These are phyloP conservation scores for Pestalotiopsis sp. DNA, from an alignment of 2,329 filamentous ascomycete species.

Conservation along the genomic window DNA sequence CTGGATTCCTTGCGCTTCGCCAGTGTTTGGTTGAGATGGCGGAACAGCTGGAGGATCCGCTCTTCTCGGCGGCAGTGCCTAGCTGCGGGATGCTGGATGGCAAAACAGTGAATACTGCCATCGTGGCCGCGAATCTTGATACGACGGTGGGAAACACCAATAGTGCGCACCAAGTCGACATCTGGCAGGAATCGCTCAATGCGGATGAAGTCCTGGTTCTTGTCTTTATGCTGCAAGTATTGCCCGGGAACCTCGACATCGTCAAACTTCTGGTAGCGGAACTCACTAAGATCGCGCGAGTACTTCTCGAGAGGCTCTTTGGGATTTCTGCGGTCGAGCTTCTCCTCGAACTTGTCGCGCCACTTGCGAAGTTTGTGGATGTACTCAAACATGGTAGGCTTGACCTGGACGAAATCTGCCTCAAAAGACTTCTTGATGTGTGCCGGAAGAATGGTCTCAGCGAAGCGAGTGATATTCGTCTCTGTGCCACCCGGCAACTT, in stretches of 20 bases:
- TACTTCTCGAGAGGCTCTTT: constrained; percentile 79
- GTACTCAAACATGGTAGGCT: constrained; percentile 98
- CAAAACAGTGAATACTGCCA: constrained; percentile 94
- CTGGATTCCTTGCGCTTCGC: constrained; percentile 93
- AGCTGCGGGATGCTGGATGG: constrained; percentile 92
- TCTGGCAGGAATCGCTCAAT: constrained; percentile 97
- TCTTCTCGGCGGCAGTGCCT: constrained; percentile 93
- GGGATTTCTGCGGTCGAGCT: constrained; percentile 81
- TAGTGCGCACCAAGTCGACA: constrained; percentile 88
- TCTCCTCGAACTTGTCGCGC: constrained; percentile 98
- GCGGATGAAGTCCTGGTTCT: constrained; percentile 97
- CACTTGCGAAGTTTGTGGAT: constrained; percentile 95
- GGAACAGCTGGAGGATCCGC: constrained; percentile 92
- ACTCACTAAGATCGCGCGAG: constrained; percentile 91
- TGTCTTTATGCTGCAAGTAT: constrained; percentile 96
- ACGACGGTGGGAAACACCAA: constrained; percentile 88
- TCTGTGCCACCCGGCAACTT: constrained; percentile 90
- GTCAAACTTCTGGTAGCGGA: constrained; percentile 96
- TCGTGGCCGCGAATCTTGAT: constrained; percentile 97
- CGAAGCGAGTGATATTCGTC: constrained; percentile 94
- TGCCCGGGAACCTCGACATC: constrained; percentile 98
- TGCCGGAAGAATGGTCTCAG: constrained; percentile 89
- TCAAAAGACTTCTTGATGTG: constrained; percentile 98
- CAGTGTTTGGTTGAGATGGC: constrained; percentile 93
- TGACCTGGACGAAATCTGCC: constrained; percentile 92